Percentiles rank a stretch among this genome's conserved stretches.
Conservation (phyloP, 2,329 filamentous ascomycete genomes). For the Penicillium sp. region DNA sequence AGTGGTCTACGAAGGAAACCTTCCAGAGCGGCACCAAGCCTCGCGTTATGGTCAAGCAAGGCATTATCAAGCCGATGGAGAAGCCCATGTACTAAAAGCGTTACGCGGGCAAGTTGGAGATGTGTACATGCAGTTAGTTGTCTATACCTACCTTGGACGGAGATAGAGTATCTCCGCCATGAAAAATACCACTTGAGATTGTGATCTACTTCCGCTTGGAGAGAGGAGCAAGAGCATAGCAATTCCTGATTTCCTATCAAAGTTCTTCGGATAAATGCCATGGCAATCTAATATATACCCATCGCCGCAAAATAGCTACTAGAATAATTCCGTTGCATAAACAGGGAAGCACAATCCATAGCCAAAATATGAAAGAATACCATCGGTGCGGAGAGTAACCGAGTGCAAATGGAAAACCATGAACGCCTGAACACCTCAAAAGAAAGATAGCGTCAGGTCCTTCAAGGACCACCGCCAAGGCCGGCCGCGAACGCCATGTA, state of each 20-base stretch:
- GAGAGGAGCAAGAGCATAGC: background rate
- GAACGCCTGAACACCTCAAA: background rate
- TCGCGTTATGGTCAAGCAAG: constrained; percentile 84
- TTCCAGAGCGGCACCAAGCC: constrained; percentile 90
- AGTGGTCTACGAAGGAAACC: constrained; percentile 95
- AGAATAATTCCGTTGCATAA: background rate
- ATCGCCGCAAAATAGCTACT: constrained; percentile 1
- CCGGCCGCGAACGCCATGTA: constrained; percentile 77
- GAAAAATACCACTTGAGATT: constrained; percentile 7
- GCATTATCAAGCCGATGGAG: constrained; percentile 81
- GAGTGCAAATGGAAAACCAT: background rate
- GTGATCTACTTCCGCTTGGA: background rate
- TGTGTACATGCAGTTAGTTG: constrained; percentile 5
- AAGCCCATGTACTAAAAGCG: constrained; percentile 61
- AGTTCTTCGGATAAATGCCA: background rate
- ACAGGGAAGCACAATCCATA: background rate
- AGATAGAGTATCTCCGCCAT: background rate
- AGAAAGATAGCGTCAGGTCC: background rate
- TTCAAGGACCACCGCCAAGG: constrained; percentile 7
- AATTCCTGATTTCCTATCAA: background rate
- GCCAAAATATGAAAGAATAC: background rate
- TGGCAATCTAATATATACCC: constrained; percentile 4
- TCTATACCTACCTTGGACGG: background rate
- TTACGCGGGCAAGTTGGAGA: constrained; percentile 3
- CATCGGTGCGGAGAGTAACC: background rate